phyloP scores from a whole-genome alignment of 2,329 filamentous ascomycete species.

The Podosphaera fusca region DNA sequence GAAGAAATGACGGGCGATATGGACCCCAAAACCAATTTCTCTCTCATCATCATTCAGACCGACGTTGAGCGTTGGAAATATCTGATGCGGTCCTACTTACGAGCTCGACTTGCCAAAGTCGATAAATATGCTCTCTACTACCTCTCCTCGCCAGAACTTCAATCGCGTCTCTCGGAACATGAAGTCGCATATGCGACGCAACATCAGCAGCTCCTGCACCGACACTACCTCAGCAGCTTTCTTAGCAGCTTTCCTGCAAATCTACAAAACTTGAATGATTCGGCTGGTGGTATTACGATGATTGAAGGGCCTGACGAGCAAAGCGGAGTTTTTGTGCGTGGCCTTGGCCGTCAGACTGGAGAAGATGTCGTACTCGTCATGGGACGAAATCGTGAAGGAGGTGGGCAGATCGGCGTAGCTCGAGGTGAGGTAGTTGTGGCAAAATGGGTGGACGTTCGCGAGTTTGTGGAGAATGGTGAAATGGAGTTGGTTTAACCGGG shows the following conservation, averaged over 20 bases:
- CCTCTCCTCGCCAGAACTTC: constrained; percentile 30
- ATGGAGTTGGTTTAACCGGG: constrained; percentile 19
- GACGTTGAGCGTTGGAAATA: constrained; percentile 91
- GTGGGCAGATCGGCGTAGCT: constrained; percentile 31
- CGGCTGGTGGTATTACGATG: constrained; percentile 76
- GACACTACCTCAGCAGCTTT: constrained; percentile 72
- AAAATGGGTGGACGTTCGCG: constrained; percentile 11
- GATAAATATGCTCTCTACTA: constrained; percentile 58
- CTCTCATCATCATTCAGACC: constrained; percentile 84
- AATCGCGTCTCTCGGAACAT: constrained; percentile 43
- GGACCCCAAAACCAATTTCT: constrained; percentile 80
- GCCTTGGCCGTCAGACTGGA: constrained; percentile 34
- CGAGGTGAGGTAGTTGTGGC: constrained; percentile 14
- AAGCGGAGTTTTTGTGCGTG: constrained; percentile 61
- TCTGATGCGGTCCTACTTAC: constrained; percentile 58
- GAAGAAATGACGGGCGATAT: constrained; percentile 62
- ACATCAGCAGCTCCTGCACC: constrained; percentile 64
- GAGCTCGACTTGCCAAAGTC: constrained; percentile 75
- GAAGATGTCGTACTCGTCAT: constrained; percentile 65
- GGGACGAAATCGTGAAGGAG: constrained; percentile 39
- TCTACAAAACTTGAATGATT: constrained; percentile 74
- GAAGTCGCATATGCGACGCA: constrained; percentile 66
- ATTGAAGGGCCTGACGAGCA: constrained; percentile 69
- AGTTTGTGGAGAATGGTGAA: constrained; percentile 27
- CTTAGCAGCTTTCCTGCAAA: constrained; percentile 56